Base-by-base conservation (phyloP, 176 grass and related monocot species). In the Oryza meridionalis region DNA sequence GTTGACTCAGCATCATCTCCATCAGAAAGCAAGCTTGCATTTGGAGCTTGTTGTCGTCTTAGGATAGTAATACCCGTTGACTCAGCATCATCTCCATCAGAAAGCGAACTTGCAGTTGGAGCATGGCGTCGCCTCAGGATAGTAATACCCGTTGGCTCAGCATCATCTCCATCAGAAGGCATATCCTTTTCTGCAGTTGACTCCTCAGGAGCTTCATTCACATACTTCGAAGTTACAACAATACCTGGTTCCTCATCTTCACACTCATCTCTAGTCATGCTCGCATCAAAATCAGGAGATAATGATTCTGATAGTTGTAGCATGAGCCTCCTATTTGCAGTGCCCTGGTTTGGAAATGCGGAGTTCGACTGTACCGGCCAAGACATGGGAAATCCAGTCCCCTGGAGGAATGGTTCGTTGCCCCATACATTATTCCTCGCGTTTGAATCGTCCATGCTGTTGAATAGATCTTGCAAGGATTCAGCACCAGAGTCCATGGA, bases 391-490 rank as follows among this genome's bases (percentile, higher is more conserved):
- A 89, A 86, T 80, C 88, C 88, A 82, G 90, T 73, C 43, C 17
- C 80, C 32, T 84, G 72, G 2, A 87, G 13, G 58, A 19, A 50
- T 90, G 49, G 33, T 67, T 50, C 84, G 7, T 25, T 91, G 83
- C 32, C 82, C 76, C 66, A 69, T 65, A 29, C 69, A 73, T 82
- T 82, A 44, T 38, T 91, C 69, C 64, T 79, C 40, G 12, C 67
- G 65, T 29, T 84, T n/a, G 73, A 51, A 76, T 93, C 96, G 14
- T 93, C 93, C 85, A 85, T 84, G 53, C 19, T 75, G 67, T 86
- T 94, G 84, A 89, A 96, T 38, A 96, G 76, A 68, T 99, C 93
- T 84, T 92, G 84, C 70, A 96, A 84, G 35, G 91, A 92, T 70
- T 96, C 93, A 0, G 82, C 45, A 0, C 62, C 88, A 13, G 91